Conservation (phyloP, 2,329 filamentous ascomycete genomes). For the Ophiostoma angusticollis region DNA sequence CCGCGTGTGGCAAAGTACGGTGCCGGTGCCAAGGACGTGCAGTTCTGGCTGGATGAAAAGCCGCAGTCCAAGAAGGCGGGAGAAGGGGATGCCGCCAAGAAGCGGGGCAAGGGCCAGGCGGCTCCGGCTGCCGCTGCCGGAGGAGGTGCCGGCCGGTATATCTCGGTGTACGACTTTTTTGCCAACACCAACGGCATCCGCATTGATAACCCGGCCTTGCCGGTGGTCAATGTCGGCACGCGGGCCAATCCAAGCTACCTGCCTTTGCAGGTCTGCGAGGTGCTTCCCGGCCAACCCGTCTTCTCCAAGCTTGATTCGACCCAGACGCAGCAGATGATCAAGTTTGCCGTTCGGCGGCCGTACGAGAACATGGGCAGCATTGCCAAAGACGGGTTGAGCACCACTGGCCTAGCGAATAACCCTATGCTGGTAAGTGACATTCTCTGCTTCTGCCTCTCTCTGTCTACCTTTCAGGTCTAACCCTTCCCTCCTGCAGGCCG, state of each 20-base stretch:
- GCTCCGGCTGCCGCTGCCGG: conserved; percentile 11
- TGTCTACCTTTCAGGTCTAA: too few relatives aligned
- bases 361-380: conserved; percentile 44
- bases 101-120: conserved; percentile 1
- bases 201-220: conserved; percentile 23
- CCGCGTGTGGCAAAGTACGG: conserved; percentile 20
- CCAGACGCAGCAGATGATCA: conserved; percentile 47
- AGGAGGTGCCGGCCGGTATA: conserved; percentile 29
- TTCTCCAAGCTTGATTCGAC: conserved; percentile 33
- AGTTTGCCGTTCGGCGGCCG: conserved; percentile 45
- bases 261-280: conserved; percentile 42
- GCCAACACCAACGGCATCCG: conserved; percentile 25
- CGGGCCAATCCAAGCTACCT: conserved; percentile 40
- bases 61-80: background rate
- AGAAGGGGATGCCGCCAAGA: conserved; percentile 1
- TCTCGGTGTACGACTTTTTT: conserved; percentile 41
- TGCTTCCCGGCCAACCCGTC: conserved; percentile 43
- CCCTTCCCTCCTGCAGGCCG: conserved; percentile 18
- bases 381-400: conserved; percentile 29
- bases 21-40: conserved; percentile 37
- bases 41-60: conserved; percentile 38
- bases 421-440: too few relatives aligned
- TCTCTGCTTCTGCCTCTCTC: too few relatives aligned
- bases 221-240: conserved; percentile 49
- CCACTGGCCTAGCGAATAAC: conserved; percentile 31